Evolutionary conservation across 495 filamentous ascomycete genomes (phyloP).

Genomic region (Ascobolus immersus): DNA sequence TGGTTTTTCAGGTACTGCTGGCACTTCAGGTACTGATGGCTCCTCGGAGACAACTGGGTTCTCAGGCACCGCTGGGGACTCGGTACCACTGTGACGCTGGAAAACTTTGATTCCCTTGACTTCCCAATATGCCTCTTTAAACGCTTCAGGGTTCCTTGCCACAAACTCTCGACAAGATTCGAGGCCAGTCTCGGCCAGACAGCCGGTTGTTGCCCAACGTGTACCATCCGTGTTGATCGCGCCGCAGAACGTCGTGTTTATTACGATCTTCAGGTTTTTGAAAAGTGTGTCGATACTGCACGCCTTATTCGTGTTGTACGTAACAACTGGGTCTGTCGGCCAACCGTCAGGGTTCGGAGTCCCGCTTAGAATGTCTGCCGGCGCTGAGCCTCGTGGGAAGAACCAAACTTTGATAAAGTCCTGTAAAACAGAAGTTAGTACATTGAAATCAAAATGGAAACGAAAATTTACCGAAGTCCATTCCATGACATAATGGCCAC

Average conservation of each 20-base stretch:
- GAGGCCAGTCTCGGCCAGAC: slow-evolving; percentile 21
- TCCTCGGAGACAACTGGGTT: too few relatives aligned
- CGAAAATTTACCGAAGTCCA: too few relatives aligned
- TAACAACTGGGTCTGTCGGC: too few relatives aligned
- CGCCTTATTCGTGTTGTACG: too few relatives aligned
- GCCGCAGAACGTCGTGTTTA: slow-evolving; percentile 73
- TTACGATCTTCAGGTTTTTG: slow-evolving; percentile 43
- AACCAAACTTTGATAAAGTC: slow-evolving; percentile 48
- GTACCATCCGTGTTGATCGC: slow-evolving; percentile 69
- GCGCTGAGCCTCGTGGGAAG: slow-evolving; percentile 40
- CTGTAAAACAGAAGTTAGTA: too few relatives aligned
- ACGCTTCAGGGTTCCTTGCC: slow-evolving; percentile 32
- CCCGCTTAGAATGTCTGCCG: slow-evolving; percentile 29
- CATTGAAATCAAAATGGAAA: too few relatives aligned
- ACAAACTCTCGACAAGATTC: slow-evolving; percentile 46
- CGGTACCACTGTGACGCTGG: too few relatives aligned
- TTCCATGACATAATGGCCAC: slow-evolving; percentile 56
- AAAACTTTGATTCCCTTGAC: too few relatives aligned
- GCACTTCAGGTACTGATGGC: too few relatives aligned
- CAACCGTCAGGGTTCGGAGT: slow-evolving; percentile 37
- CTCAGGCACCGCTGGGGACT: too few relatives aligned
- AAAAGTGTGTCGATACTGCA: slow-evolving; percentile 47
- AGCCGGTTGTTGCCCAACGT: slow-evolving; percentile 24
- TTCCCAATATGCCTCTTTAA: slow-evolving; percentile 41
- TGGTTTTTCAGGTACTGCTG: too few relatives aligned